Evolutionary conservation across 2,329 filamentous ascomycete genomes (phyloP).

Genomic region (Trichoderma sp.): DNA sequence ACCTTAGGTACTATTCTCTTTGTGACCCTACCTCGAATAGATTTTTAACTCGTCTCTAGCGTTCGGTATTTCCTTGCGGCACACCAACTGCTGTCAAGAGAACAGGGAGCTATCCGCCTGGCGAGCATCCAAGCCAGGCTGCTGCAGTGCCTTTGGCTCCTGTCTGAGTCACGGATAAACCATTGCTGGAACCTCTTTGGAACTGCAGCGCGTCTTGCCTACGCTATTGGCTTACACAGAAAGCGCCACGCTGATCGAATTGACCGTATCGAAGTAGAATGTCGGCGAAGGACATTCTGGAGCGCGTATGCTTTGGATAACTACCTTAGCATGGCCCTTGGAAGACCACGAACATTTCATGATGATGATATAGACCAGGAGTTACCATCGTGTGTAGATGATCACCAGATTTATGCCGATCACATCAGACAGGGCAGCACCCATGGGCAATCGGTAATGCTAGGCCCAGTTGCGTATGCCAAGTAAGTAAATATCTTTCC

Average conservation of each 20-base stretch:
- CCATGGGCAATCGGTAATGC: conserved; percentile 7
- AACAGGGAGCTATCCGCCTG: conserved; percentile 5
- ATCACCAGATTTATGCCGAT: conserved; percentile 9
- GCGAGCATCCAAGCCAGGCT: conserved; percentile 8
- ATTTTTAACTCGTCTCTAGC: background rate
- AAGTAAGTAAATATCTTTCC: background rate
- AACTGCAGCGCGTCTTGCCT: conserved; percentile 9
- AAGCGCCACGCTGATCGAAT: conserved; percentile 15
- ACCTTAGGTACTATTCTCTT: background rate
- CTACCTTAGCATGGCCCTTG: conserved; percentile 11
- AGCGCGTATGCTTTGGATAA: conserved; percentile 12
- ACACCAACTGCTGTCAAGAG: conserved; percentile 1
- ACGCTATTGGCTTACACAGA: conserved; percentile 10
- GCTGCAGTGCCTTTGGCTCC: conserved; percentile 10
- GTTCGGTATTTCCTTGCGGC: conserved; percentile 11
- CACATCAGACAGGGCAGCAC: conserved; percentile 5
- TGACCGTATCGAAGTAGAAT: conserved; percentile 8
- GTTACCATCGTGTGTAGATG: background rate
- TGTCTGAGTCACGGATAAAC: conserved; percentile 14
- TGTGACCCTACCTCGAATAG: background rate
- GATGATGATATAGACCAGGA: conserved; percentile 14
- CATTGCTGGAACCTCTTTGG: conserved; percentile 19
- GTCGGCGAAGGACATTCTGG: conserved; percentile 9
- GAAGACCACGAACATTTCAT: conserved; percentile 13
- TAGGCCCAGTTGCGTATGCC: conserved; percentile 2